phyloP scores from a whole-genome alignment of 1,139 yeast genomes.

The Suhomyces kunorum region DNA sequence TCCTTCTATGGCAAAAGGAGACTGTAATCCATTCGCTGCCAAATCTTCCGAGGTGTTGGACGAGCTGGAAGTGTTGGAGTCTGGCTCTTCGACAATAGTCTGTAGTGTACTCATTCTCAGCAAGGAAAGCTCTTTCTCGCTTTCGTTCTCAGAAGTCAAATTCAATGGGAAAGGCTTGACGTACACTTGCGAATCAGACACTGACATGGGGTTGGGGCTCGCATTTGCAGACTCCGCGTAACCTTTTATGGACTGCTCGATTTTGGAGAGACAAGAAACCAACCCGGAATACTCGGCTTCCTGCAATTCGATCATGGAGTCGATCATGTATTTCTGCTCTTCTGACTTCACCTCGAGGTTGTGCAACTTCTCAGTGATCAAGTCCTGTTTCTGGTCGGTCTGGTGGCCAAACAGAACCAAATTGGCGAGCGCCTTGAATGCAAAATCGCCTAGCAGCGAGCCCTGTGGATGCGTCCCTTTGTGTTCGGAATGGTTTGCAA shows the following conservation, averaged over 20 bases:
- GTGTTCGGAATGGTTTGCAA: background rate
- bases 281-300: slow-evolving; percentile 5
- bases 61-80: background rate
- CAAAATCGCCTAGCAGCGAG: slow-evolving; percentile 1
- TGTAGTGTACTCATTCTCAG: slow-evolving; percentile 1
- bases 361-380: slow-evolving; percentile 3
- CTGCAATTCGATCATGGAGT: slow-evolving; percentile 1
- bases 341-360: slow-evolving; percentile 6
- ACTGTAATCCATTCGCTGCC: background rate
- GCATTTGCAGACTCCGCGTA: background rate
- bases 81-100: slow-evolving; percentile 1
- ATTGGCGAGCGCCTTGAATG: background rate
- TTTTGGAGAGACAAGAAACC: slow-evolving; percentile 5
- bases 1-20: slow-evolving; percentile 3
- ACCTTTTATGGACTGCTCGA: slow-evolving; percentile 6
- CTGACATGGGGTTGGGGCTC: background rate
- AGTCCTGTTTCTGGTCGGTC: slow-evolving; percentile 1
- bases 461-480: background rate
- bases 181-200: background rate
- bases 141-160: slow-evolving; percentile 7
- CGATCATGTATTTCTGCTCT: slow-evolving; percentile 6
- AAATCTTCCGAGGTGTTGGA: background rate
- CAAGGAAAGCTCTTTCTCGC: background rate
- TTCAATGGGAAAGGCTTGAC: slow-evolving; percentile 20
- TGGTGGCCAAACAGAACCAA: background rate